Base-by-base conservation (phyloP, 768 basidiomycete species). In the Lentinula edodes region DNA sequence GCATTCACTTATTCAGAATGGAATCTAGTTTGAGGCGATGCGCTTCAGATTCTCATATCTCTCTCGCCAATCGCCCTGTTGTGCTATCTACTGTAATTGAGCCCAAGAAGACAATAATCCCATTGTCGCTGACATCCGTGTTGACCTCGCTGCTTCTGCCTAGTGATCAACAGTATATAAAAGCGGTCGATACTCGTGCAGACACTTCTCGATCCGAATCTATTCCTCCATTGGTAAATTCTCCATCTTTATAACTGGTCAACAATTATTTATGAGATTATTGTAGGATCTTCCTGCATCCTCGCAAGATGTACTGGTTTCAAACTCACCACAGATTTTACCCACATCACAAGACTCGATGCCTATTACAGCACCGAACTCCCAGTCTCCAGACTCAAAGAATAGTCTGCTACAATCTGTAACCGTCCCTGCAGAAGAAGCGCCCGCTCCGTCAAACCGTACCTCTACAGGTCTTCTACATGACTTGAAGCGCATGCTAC, bases 401-500 rank as follows among this genome's bases (percentile, higher is more conserved):
- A 59, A 59, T 39, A n/a, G 35, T 23, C 50, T 46, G 3, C 28
- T 28, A 15, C 32, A 35, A 16, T 23, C 39, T 12, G 35, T 36
- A 3, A 48, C 13, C 53, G 45, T 68, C 63, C 64, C 42, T 46
- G 56, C 64, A 58, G 32, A 63, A 55, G 61, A 61, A 46, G 67
- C 67, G 52, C 63, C 70, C 2, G 3, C 12, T 9, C 2, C 18
- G 39, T 73, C 81, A 65, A 78, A 80, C 20, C 34, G 36, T 16
- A 34, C 48, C 50, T 42, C 46, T 58, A 35, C n/a, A 3, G 58
- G 58, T 61, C 90, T 93, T 2, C 82, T 98, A 55, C 87, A 91
- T 75, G 95, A 98, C 73, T 86, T 98, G 68, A 93, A 93, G 71
- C 90, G 95, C 34, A 96, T 98, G 78, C 83, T 99, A 64, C 92